Evolutionary conservation across 495 filamentous ascomycete species (phyloP).

Genomic region (Neurospora sp.): DNA sequence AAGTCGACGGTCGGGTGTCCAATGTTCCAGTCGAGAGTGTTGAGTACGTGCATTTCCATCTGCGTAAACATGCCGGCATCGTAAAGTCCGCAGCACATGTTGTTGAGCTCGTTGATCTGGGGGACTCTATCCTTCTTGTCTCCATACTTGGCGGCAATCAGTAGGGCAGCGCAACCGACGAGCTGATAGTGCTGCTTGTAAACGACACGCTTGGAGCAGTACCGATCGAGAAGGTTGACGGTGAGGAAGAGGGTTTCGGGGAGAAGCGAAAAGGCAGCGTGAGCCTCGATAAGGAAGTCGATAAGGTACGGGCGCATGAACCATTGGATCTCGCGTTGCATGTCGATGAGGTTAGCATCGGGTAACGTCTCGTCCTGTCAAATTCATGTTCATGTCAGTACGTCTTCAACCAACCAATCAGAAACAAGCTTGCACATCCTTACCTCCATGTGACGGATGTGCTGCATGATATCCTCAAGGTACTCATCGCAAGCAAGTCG

Average conservation of each 20-base stretch:
- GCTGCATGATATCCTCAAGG: conserved; percentile 80
- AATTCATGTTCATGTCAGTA: background rate
- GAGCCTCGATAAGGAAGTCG: conserved; percentile 96
- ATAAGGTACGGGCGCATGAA: conserved; percentile 98
- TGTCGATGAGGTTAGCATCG: conserved; percentile 94
- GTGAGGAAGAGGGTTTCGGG: conserved; percentile 93
- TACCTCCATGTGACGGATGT: conserved; percentile 97
- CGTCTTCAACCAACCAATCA: conserved; percentile 3
- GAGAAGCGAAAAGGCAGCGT: conserved; percentile 84
- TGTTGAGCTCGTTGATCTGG: conserved; percentile 88
- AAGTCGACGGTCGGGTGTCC: conserved; percentile 92
- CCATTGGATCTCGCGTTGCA: conserved; percentile 98
- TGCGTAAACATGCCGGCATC: conserved; percentile 99
- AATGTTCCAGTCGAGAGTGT: conserved; percentile 93
- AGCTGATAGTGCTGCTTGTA: conserved; percentile 99
- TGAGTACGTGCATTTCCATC: conserved; percentile 99
- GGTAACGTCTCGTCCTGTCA: conserved; percentile 75
- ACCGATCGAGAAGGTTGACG: conserved; percentile 92
- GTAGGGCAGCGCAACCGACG: conserved; percentile 88
- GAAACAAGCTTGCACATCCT: conserved; percentile 14
- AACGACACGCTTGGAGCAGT: conserved; percentile 96
- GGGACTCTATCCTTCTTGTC: conserved; percentile 97
- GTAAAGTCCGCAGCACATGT: conserved; percentile 97
- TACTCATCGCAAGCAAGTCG: conserved; percentile 75
- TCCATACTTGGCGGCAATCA: conserved; percentile 97